Conservation (phyloP, 1,284 basidiomycete species). For the Inonotus hispidus region DNA sequence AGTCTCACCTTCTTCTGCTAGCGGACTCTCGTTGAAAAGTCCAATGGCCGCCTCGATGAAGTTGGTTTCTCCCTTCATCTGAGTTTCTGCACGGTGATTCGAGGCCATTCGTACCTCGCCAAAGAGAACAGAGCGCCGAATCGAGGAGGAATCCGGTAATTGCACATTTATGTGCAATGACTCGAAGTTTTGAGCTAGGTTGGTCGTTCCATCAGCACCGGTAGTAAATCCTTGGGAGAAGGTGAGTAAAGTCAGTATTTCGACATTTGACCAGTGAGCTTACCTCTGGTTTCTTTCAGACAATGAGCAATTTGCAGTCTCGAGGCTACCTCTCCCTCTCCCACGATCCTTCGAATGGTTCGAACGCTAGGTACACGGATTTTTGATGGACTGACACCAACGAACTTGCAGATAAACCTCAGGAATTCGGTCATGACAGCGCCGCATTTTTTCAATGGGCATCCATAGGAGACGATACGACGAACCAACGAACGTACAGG, state of each 20-base stretch:
- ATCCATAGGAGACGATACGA: background rate
- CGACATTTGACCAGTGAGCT: background rate
- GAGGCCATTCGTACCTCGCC: background rate
- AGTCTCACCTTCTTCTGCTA: too few species aligned
- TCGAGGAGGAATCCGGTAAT: too few species aligned
- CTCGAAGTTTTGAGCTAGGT: constrained; percentile 10
- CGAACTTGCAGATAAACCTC: background rate
- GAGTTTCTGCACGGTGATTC: background rate
- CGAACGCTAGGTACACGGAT: background rate
- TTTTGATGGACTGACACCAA: background rate
- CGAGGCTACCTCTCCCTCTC: background rate
- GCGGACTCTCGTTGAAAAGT: background rate
- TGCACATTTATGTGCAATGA: constrained; percentile 1
- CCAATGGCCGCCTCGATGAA: background rate
- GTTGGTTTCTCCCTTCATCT: background rate
- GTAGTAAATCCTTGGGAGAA: constrained; percentile 10
- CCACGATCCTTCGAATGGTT: background rate
- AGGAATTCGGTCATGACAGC: background rate
- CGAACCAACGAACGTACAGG: background rate
- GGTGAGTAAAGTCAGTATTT: background rate
- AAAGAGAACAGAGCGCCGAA: too few species aligned
- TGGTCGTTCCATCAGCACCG: constrained; percentile 17
- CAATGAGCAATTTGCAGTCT: background rate
- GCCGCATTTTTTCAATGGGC: background rate
- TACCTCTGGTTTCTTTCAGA: background rate